phyloP scores from a whole-genome alignment of 2,329 filamentous ascomycete species.

The Tolypocladium pustulatum region DNA sequence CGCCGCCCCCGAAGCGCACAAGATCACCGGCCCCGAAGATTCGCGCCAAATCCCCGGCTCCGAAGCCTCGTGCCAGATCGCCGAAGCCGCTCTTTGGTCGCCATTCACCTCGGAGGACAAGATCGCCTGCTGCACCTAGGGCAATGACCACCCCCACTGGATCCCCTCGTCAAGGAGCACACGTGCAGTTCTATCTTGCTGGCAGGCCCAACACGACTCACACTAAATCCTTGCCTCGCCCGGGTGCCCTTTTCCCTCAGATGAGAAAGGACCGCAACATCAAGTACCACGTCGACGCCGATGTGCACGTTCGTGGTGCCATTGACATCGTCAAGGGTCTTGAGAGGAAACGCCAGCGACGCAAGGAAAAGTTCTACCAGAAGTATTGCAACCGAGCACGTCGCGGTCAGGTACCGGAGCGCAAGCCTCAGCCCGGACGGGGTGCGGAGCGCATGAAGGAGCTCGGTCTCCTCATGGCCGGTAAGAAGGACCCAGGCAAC shows the following conservation, averaged over 20 bases:
- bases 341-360: conserved; percentile 85
- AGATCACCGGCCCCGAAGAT: conserved; percentile 27
- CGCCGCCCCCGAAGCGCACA: conserved; percentile 26
- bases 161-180: conserved; percentile 28
- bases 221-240: conserved; percentile 80
- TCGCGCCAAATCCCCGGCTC: conserved; percentile 24
- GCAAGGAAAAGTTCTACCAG: conserved; percentile 84
- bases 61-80: conserved; percentile 40
- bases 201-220: conserved; percentile 57
- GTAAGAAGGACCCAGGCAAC: conserved; percentile 63
- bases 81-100: conserved; percentile 22
- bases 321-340: conserved; percentile 97
- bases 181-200: conserved; percentile 26
- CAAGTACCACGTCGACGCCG: conserved; percentile 22
- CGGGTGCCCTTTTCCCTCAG: conserved; percentile 58
- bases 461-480: conserved; percentile 79
- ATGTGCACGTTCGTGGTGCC: conserved; percentile 73
- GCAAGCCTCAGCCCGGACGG: conserved; percentile 67
- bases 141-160: conserved; percentile 22
- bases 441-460: conserved; percentile 80
- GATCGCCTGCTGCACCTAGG: conserved; percentile 1
- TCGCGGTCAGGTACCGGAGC: conserved; percentile 51
- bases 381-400: conserved; percentile 79
- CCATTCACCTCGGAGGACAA: conserved; percentile 2
- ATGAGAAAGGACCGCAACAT: conserved; percentile 31